Conservation (phyloP, 1,284 basidiomycete species). For the Xerocomus amazonicus region DNA sequence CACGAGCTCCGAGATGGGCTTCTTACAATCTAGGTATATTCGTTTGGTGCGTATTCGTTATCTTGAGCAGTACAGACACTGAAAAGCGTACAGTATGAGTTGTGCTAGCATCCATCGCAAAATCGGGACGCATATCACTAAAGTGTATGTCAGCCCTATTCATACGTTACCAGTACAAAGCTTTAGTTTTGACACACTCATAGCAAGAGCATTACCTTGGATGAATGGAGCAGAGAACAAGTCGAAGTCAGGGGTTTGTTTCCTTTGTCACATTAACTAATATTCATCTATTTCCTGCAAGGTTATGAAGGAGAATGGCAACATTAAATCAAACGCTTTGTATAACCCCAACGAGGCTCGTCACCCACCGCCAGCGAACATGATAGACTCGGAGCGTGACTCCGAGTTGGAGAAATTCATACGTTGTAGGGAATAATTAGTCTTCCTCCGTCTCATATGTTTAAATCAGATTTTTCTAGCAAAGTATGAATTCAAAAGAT, state of each 20-base stretch:
- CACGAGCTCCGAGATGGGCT: slow-evolving; percentile 76
- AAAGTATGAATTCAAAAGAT: slow-evolving; percentile 73
- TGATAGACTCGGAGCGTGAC: slow-evolving; percentile 75
- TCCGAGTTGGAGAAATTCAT: slow-evolving; percentile 85
- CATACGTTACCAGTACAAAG: background rate
- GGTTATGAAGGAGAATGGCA: slow-evolving; percentile 75
- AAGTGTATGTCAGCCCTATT: slow-evolving; percentile 57
- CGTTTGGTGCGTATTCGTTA: slow-evolving; percentile 53
- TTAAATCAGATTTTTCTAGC: slow-evolving; percentile 37
- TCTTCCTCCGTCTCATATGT: background rate
- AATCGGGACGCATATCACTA: slow-evolving; percentile 81
- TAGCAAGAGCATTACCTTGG: slow-evolving; percentile 81
- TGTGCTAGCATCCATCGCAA: slow-evolving; percentile 87
- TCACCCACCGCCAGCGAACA: slow-evolving; percentile 75
- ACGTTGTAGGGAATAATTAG: slow-evolving; percentile 45
- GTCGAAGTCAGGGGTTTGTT: slow-evolving; percentile 56
- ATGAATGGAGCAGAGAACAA: slow-evolving; percentile 83
- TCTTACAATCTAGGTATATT: slow-evolving; percentile 80
- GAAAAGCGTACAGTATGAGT: slow-evolving; percentile 49
- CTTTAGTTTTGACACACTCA: slow-evolving; percentile 8
- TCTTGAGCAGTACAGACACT: slow-evolving; percentile 4
- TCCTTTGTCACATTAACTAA: slow-evolving; percentile 11
- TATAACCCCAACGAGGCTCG: slow-evolving; percentile 76
- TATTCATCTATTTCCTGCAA: slow-evolving; percentile 19
- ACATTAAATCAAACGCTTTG: slow-evolving; percentile 67